These are phyloP conservation scores for Pseudomassariella vexata DNA, from an alignment of 2,329 filamentous ascomycete genomes.

Conservation along the genomic window DNA sequence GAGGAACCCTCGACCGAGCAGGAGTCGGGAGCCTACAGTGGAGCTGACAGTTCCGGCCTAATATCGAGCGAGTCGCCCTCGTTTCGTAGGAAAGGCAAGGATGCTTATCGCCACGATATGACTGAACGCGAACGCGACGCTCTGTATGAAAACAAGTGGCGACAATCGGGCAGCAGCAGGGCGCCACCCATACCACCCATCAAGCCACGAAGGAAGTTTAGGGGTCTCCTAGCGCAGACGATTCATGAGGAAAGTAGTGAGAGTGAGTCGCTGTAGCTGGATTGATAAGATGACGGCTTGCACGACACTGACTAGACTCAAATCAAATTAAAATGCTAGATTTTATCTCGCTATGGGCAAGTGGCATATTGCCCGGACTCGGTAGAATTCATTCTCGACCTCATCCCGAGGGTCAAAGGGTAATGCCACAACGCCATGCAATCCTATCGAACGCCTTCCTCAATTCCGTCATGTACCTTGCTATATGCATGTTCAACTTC, in stretches of 20 bases:
- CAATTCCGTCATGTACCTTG: too few relatives aligned
- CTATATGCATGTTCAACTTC: too few relatives aligned
- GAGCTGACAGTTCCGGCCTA: slow-evolving; percentile 2
- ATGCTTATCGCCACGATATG: slow-evolving; percentile 1
- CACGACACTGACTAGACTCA: too few relatives aligned
- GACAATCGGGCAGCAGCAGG: slow-evolving; percentile 11
- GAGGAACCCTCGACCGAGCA: slow-evolving; percentile 7
- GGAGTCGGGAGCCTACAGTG: background rate
- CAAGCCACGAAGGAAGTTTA: slow-evolving; percentile 32
- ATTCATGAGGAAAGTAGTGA: slow-evolving; percentile 69
- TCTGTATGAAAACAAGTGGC: slow-evolving; percentile 20
- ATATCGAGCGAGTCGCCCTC: background rate
- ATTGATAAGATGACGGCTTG: too few relatives aligned
- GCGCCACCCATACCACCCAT: slow-evolving; percentile 14
- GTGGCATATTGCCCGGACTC: too few relatives aligned
- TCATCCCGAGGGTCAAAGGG: too few relatives aligned
- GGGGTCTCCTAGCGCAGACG: slow-evolving; percentile 55
- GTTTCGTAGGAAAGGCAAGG: background rate
- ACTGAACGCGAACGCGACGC: slow-evolving; percentile 9
- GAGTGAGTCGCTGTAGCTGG: slow-evolving; percentile 31
- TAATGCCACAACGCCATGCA: too few relatives aligned
- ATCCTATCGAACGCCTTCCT: too few relatives aligned
- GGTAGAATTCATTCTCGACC: too few relatives aligned
- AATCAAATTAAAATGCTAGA: too few relatives aligned
- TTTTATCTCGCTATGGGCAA: too few relatives aligned